Percentiles rank a stretch among this genome's conserved stretches.
These are phyloP conservation scores for Sergeia podlipaevii DNA, from an alignment of 208 protist species.

Conservation along the genomic window DNA sequence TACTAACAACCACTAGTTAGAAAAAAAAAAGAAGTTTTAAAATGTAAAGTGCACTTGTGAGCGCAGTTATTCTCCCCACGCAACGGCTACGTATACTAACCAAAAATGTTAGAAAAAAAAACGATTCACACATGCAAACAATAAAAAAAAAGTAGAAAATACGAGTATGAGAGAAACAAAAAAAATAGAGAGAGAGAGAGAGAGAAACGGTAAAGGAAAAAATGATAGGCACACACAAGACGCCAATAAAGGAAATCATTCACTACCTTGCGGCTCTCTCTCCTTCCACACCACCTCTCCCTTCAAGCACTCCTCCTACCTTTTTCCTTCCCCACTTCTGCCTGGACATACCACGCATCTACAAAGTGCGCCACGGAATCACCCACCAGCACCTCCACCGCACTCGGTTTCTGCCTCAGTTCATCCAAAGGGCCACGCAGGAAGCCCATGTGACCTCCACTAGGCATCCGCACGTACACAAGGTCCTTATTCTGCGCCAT, in stretches of 20 bases:
- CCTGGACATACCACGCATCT: constrained; percentile 1
- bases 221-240: neutral
- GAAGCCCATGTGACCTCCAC: constrained; percentile 61
- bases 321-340: neutral
- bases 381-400: constrained; percentile 44
- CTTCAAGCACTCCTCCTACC: neutral
- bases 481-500: constrained; percentile 19
- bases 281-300: constrained; percentile 1
- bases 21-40: neutral
- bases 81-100: too few species aligned
- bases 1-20: constrained; percentile 1
- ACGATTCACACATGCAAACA: too few species aligned
- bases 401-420: constrained; percentile 17
- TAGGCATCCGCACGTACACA: constrained; percentile 45
- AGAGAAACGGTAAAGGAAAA: constrained; percentile 11
- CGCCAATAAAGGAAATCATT: neutral
- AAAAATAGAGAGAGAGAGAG: constrained; percentile 8
- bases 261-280: neutral
- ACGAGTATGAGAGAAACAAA: neutral
- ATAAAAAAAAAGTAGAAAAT: constrained; percentile 11
- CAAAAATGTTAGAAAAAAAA: too few species aligned
- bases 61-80: too few species aligned
- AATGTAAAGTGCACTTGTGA: too few species aligned
- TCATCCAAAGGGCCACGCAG: constrained; percentile 26
- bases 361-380: constrained; percentile 8